phyloP scores from a whole-genome alignment of 2,329 filamentous ascomycete species.

The Monosporascus sp. region DNA sequence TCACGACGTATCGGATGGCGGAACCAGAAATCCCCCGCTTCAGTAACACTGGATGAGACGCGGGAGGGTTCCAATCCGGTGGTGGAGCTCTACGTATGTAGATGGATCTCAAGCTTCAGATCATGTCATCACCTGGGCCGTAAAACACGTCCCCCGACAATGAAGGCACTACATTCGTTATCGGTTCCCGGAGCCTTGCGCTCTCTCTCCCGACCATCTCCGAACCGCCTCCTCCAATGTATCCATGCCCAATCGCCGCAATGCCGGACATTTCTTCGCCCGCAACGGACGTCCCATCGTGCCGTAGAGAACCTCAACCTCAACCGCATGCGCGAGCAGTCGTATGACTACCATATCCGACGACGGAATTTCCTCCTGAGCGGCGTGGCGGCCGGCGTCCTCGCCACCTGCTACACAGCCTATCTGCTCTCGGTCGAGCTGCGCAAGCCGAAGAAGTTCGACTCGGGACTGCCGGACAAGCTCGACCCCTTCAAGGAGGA shows the following conservation, averaged over 20 bases:
- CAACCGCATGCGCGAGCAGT: constrained; percentile 38
- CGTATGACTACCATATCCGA: constrained; percentile 44
- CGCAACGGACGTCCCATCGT: constrained; percentile 21
- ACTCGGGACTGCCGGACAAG: constrained; percentile 37
- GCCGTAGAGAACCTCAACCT: constrained; percentile 46
- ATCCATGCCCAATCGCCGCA: constrained; percentile 2
- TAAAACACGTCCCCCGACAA: too few relatives aligned
- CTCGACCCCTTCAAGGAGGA: constrained; percentile 39
- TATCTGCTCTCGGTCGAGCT: constrained; percentile 23
- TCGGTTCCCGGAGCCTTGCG: too few relatives aligned
- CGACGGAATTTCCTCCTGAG: constrained; percentile 46
- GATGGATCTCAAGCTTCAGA: too few relatives aligned
- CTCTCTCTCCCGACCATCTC: too few relatives aligned
- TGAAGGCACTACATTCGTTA: too few relatives aligned
- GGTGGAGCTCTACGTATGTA: too few relatives aligned
- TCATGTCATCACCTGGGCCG: too few relatives aligned
- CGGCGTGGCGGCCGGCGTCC: constrained; percentile 43
- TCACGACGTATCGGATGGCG: too few relatives aligned
- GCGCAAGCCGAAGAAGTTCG: constrained; percentile 42
- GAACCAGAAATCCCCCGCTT: too few relatives aligned
- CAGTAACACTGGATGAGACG: too few relatives aligned
- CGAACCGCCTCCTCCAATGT: too few relatives aligned
- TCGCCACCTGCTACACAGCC: constrained; percentile 46
- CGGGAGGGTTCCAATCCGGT: too few relatives aligned
- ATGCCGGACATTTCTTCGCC: constrained; percentile 30